Evolutionary conservation across 257 asterid genomes (phyloP).

Genomic region (Solanum ahanhuiri): DNA sequence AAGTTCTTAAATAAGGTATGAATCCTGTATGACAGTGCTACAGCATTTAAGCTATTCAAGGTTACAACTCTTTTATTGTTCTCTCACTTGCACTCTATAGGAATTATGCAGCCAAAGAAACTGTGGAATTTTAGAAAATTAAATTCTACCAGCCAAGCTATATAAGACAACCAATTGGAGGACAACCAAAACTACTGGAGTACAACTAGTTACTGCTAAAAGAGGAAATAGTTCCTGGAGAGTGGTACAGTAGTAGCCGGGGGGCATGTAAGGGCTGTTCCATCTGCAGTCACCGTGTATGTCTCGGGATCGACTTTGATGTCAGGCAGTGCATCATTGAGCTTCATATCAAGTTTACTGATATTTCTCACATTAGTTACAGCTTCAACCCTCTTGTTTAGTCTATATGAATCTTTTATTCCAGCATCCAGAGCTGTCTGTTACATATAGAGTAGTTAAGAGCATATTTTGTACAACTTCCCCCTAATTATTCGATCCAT

Average conservation of each 20-base stretch:
- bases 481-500: background rate
- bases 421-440: slow-evolving; percentile 61
- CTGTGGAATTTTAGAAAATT: background rate
- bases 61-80: background rate
- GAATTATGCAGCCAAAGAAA: background rate
- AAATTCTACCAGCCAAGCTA: background rate
- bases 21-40: background rate
- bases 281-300: slow-evolving; percentile 73
- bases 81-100: background rate
- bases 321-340: slow-evolving; percentile 71
- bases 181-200: background rate
- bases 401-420: slow-evolving; percentile 47
- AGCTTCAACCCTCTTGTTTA: slow-evolving; percentile 65
- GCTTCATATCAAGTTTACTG: slow-evolving; percentile 86
- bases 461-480: background rate
- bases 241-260: slow-evolving; percentile 73
- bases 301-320: slow-evolving; percentile 83
- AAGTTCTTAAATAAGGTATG: background rate
- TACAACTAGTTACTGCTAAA: slow-evolving; percentile 15
- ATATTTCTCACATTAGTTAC: slow-evolving; percentile 60
- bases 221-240: slow-evolving; percentile 77
- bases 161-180: background rate
- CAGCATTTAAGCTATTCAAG: background rate
- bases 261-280: slow-evolving; percentile 50
- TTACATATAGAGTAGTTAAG: background rate